These are phyloP conservation scores for Apophysomyces variabilis DNA, from an alignment of 371 early-diverging fungal genomes.

Conservation along the genomic window DNA sequence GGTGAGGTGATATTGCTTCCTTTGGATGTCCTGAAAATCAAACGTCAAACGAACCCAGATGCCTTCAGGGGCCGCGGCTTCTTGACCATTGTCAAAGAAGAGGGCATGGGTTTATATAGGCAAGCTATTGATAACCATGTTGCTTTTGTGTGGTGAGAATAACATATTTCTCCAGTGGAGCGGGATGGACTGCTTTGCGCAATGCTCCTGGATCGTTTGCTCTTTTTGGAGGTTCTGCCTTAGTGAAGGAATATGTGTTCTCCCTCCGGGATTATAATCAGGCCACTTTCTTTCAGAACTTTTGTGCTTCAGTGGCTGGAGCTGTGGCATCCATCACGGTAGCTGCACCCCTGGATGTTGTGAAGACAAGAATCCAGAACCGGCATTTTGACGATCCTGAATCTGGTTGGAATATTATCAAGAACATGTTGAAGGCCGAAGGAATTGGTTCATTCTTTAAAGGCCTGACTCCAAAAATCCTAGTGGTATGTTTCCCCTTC, in stretches of 20 bases:
- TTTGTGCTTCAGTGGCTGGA: constrained; percentile 94
- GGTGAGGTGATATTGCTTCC: constrained; percentile 97
- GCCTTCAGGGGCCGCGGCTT: constrained; percentile 88
- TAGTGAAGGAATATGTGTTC: constrained; percentile 94
- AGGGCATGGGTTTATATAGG: constrained; percentile 93
- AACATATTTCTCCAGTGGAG: constrained; percentile 64
- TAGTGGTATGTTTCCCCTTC: constrained; percentile 58
- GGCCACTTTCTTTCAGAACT: constrained; percentile 97
- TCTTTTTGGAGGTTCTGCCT: constrained; percentile 93
- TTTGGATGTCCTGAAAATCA: constrained; percentile 96
- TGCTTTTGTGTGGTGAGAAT: background rate
- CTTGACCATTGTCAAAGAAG: constrained; percentile 81
- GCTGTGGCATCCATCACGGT: constrained; percentile 94
- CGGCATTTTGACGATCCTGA: constrained; percentile 88
- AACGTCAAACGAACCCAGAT: constrained; percentile 94
- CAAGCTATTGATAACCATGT: constrained; percentile 23
- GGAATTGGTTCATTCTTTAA: constrained; percentile 96
- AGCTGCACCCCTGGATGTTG: constrained; percentile 96
- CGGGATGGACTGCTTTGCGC: constrained; percentile 97
- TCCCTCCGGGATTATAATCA: constrained; percentile 84
- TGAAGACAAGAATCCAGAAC: constrained; percentile 98
- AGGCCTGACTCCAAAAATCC: constrained; percentile 95
- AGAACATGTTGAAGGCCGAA: constrained; percentile 88
- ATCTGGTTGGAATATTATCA: constrained; percentile 84
- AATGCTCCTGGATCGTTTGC: constrained; percentile 99